phyloP scores from a whole-genome alignment of 176 grass and related monocot species.

The Hyparrhenia diplandra region DNA sequence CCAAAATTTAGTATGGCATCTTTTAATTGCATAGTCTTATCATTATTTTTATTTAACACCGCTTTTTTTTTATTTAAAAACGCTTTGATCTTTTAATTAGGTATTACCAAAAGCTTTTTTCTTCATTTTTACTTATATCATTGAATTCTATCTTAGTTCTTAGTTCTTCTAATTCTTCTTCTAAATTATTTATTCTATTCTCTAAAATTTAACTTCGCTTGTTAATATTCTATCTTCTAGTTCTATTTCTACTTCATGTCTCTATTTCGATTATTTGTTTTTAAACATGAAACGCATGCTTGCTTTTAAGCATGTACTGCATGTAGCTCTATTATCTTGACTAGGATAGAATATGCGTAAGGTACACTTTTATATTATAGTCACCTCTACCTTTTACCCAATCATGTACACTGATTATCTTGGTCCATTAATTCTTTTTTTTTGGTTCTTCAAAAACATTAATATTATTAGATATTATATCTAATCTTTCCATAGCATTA shows the following conservation, averaged over 20 bases:
- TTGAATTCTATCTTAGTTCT: neutral
- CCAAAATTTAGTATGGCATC: neutral
- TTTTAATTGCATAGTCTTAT: neutral
- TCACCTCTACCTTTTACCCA: neutral
- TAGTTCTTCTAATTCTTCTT: neutral
- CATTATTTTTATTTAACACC: rapidly evolving
- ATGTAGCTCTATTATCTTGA: neutral
- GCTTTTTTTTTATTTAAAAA: too few relatives aligned
- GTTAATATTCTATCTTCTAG: neutral
- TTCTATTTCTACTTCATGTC: neutral
- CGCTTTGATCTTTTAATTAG: too few relatives aligned
- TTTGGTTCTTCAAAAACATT: too few relatives aligned
- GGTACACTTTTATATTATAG: neutral
- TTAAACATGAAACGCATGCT: neutral
- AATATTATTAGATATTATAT: too few relatives aligned
- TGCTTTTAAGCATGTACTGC: too few relatives aligned
- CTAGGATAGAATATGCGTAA: neutral
- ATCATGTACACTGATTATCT: too few relatives aligned
- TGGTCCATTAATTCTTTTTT: too few relatives aligned
- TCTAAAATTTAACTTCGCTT: neutral
- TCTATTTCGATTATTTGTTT: neutral
- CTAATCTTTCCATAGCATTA: too few relatives aligned
- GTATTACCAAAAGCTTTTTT: too few relatives aligned
- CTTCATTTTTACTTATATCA: too few relatives aligned
- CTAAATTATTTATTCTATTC: neutral